phyloP scores from a whole-genome alignment of 768 basidiomycete genomes.

The Mrakia gelida region DNA sequence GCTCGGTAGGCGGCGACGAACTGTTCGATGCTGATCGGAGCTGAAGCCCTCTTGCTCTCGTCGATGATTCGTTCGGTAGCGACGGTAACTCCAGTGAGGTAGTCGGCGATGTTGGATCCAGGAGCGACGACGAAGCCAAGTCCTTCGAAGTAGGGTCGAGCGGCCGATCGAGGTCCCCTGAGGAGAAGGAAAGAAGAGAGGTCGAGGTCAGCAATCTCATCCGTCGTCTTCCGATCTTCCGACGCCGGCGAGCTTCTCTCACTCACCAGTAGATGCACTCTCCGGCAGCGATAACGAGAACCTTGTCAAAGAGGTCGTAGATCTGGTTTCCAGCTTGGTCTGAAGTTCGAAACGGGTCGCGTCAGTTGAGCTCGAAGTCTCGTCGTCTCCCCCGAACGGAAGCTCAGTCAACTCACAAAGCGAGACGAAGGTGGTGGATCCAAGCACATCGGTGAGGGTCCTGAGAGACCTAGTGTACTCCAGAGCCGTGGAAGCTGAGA shows the following conservation, averaged over 20 bases:
- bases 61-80: conserved; percentile 77
- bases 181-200: neutral
- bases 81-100: conserved; percentile 57
- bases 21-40: conserved; percentile 55
- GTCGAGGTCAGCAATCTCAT: neutral
- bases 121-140: conserved; percentile 50
- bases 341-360: neutral
- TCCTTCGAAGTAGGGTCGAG: conserved; percentile 50
- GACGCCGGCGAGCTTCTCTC: conserved; percentile 30
- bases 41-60: conserved; percentile 36
- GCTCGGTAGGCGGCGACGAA: conserved; percentile 61
- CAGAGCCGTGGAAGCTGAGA: conserved; percentile 45
- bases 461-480: conserved; percentile 52
- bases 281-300: conserved; percentile 39
- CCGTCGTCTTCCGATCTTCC: neutral
- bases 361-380: neutral
- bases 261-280: conserved; percentile 53
- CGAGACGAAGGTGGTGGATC: conserved; percentile 49
- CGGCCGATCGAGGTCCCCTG: conserved; percentile 35
- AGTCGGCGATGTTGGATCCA: conserved; percentile 55
- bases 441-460: conserved; percentile 48
- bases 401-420: conserved; percentile 39
- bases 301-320: conserved; percentile 32
- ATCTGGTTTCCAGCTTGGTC: conserved; percentile 35
- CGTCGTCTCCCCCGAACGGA: too few relatives aligned